Conservation (phyloP, 2,329 filamentous ascomycete species). For the Fusarium foetens region DNA sequence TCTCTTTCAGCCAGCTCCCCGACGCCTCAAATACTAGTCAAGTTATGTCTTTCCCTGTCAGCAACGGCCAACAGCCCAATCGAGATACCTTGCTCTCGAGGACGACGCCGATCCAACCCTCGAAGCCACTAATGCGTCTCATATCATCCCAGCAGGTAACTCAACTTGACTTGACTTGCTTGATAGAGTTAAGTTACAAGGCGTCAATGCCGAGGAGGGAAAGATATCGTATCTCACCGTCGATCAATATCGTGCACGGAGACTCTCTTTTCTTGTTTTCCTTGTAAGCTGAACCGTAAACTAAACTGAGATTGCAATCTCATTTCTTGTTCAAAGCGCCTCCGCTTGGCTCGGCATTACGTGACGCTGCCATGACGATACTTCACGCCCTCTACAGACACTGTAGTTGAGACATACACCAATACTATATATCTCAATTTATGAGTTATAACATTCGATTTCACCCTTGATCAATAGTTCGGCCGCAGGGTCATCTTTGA, state of each 20-base stretch:
- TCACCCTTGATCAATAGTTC: not conserved
- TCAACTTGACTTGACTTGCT: not conserved
- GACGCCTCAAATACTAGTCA: constrained; percentile 36
- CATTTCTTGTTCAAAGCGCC: constrained; percentile 26
- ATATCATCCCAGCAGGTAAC: constrained; percentile 35
- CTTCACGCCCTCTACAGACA: constrained; percentile 15
- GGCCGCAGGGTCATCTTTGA: not conserved
- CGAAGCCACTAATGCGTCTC: constrained; percentile 44
- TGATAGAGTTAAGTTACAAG: constrained; percentile 9
- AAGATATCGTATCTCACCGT: constrained; percentile 21
- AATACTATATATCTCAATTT: constrained; percentile 9
- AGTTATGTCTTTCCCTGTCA: constrained; percentile 12
- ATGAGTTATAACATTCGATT: not conserved
- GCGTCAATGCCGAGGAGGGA: not conserved
- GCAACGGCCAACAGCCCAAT: constrained; percentile 25
- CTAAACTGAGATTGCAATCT: constrained; percentile 15
- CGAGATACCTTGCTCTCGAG: constrained; percentile 14
- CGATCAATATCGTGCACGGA: constrained; percentile 33
- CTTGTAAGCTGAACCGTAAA: constrained; percentile 9
- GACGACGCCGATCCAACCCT: constrained; percentile 19
- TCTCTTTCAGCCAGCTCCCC: constrained; percentile 37
- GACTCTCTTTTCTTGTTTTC: constrained; percentile 7
- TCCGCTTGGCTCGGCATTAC: constrained; percentile 19
- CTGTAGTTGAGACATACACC: constrained; percentile 10
- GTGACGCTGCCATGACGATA: constrained; percentile 42